Evolutionary conservation across 2,329 filamentous ascomycete species (phyloP).

Genomic region (Ceratocystis huliohia): DNA sequence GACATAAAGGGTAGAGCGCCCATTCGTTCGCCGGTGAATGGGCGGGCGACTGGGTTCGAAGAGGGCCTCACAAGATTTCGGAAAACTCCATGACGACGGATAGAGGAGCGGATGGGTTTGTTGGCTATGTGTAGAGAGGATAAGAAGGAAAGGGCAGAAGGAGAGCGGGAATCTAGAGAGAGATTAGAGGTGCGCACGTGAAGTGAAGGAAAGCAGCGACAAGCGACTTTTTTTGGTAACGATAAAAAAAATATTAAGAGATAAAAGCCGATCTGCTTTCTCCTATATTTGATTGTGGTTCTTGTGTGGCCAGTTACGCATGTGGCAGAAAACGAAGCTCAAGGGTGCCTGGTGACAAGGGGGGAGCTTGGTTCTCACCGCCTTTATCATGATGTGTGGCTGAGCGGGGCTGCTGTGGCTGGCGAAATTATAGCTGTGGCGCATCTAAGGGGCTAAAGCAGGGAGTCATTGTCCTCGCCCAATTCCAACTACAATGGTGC

Average conservation of each 20-base stretch:
- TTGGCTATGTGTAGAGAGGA: neutral
- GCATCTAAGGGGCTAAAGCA: neutral
- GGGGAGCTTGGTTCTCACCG: neutral
- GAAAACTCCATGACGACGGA: conserved; percentile 67
- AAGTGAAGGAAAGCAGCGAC: too few species aligned
- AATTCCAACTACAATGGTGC: too few species aligned
- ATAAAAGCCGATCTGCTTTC: neutral
- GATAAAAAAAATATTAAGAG: neutral
- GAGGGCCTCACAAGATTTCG: conserved; percentile 70
- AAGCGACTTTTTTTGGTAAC: neutral
- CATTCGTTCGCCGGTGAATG: too few species aligned
- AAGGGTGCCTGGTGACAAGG: neutral
- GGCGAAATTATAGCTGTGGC: neutral
- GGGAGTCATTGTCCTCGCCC: too few species aligned
- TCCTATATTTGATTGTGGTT: neutral
- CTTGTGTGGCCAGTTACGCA: neutral
- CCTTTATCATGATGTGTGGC: neutral
- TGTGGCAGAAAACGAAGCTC: conserved; percentile 7
- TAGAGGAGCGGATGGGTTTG: neutral
- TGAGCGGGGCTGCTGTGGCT: neutral
- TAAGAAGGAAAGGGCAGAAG: neutral
- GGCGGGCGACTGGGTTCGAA: neutral
- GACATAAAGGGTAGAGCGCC: too few species aligned
- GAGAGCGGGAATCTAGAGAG: neutral
- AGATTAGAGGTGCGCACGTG: too few species aligned